Evolutionary conservation across 2,329 filamentous ascomycete genomes (phyloP).

Genomic region (Colletotrichum higginsianum): DNA sequence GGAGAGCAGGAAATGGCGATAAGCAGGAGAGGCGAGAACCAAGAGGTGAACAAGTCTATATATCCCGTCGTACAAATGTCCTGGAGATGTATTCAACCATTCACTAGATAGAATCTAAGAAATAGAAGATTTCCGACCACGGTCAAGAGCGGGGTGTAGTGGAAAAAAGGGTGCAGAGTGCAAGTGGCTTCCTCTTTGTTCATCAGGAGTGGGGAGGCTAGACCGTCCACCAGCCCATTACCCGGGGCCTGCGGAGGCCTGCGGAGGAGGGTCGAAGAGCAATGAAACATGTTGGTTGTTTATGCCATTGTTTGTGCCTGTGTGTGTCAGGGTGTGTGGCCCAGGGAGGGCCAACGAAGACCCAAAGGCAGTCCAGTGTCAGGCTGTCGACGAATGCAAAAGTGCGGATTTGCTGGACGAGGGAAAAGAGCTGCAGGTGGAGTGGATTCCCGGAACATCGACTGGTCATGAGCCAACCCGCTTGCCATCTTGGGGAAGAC

Average conservation of each 20-base stretch:
- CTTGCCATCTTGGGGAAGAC: slow-evolving; percentile 17
- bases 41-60: neutral
- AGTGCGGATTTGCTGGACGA: slow-evolving; percentile 12
- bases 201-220: slow-evolving; percentile 29
- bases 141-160: slow-evolving; percentile 21
- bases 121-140: slow-evolving; percentile 3
- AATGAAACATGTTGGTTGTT: slow-evolving; percentile 12
- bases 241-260: slow-evolving; percentile 7
- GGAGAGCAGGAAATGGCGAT: neutral
- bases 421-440: slow-evolving; percentile 23
- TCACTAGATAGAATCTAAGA: neutral
- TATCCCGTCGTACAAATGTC: neutral
- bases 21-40: neutral
- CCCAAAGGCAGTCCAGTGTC: neutral
- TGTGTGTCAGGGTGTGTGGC: slow-evolving; percentile 2
- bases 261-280: slow-evolving; percentile 9
- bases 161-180: slow-evolving; percentile 12
- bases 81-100: neutral
- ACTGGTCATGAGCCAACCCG: slow-evolving; percentile 26
- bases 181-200: slow-evolving; percentile 2
- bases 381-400: slow-evolving; percentile 12
- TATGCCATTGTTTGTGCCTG: slow-evolving; percentile 15
- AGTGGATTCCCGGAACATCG: slow-evolving; percentile 14
- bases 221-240: slow-evolving; percentile 12
- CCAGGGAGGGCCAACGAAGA: neutral